phyloP scores from a whole-genome alignment of 169 alveolate species.

The Plasmodium gonderi region DNA sequence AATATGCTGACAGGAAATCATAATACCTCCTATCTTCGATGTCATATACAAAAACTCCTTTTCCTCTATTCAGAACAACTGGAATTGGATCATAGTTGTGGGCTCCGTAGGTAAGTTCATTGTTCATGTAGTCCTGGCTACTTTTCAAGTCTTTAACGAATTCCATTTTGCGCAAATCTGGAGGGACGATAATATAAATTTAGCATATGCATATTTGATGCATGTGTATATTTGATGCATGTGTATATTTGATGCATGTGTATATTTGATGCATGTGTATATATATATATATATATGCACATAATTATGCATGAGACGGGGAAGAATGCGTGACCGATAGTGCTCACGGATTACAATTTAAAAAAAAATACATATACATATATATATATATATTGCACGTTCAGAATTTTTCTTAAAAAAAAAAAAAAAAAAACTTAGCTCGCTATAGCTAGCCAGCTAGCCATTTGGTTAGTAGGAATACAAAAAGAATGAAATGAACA shows the following conservation, averaged over 20 bases:
- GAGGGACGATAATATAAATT: neutral
- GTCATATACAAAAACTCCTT: slow-evolving; percentile 81
- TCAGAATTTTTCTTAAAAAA: slow-evolving; percentile 1
- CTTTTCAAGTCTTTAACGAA: slow-evolving; percentile 49
- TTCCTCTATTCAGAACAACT: slow-evolving; percentile 89
- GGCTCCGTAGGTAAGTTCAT: slow-evolving; percentile 86
- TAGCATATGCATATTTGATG: neutral
- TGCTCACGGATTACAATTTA: too few species aligned
- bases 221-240: too few species aligned
- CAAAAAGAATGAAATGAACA: too few species aligned
- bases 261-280: too few species aligned
- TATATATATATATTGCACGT: slow-evolving; percentile 20
- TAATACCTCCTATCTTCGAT: slow-evolving; percentile 89
- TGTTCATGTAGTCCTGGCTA: slow-evolving; percentile 75
- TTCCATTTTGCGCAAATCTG: slow-evolving; percentile 29
- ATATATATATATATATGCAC: too few species aligned
- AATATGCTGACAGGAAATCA: slow-evolving; percentile 93
- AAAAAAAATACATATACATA: slow-evolving; percentile 2
- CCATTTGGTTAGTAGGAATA: too few species aligned
- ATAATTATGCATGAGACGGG: too few species aligned
- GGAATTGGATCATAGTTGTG: slow-evolving; percentile 93
- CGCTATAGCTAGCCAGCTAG: too few species aligned
- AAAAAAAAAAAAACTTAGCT: too few species aligned
- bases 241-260: too few species aligned
- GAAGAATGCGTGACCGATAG: too few species aligned